Conservation (phyloP, 208 protist species). For the Acanthamoeba healyi region DNA sequence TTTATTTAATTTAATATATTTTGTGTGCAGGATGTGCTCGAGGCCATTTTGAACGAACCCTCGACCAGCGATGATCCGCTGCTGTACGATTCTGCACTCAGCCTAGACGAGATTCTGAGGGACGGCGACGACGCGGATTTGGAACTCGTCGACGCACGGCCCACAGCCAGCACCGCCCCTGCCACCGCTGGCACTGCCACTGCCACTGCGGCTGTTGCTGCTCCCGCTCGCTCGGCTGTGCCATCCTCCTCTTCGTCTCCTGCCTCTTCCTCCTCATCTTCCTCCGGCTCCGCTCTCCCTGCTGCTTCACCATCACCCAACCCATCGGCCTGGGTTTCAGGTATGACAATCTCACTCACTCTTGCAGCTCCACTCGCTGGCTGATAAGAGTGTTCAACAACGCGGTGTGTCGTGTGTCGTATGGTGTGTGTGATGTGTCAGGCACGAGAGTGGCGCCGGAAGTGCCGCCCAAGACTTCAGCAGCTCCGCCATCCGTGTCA, state of each 20-base stretch:
- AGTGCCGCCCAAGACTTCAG: not conserved
- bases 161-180: not conserved
- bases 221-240: not conserved
- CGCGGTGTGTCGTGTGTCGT: too few relatives aligned
- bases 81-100: not conserved
- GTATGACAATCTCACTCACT: not conserved
- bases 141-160: not conserved
- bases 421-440: not conserved
- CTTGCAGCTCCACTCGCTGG: not conserved
- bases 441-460: not conserved
- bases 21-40: constrained; percentile 17
- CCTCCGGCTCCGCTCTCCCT: not conserved
- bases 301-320: not conserved
- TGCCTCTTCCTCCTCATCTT: not conserved
- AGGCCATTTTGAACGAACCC: constrained; percentile 57
- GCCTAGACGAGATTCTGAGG: constrained; percentile 33
- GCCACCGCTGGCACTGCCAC: not conserved
- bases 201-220: too few relatives aligned
- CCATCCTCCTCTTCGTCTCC: not conserved
- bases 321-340: not conserved
- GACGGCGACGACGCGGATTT: not conserved
- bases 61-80: constrained; percentile 29
- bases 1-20: constrained; percentile 3
- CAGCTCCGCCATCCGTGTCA: not conserved
- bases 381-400: too few relatives aligned